Evolutionary conservation across 1,284 basidiomycete genomes (phyloP).

Genomic region (Fistulinella cinereoalba): DNA sequence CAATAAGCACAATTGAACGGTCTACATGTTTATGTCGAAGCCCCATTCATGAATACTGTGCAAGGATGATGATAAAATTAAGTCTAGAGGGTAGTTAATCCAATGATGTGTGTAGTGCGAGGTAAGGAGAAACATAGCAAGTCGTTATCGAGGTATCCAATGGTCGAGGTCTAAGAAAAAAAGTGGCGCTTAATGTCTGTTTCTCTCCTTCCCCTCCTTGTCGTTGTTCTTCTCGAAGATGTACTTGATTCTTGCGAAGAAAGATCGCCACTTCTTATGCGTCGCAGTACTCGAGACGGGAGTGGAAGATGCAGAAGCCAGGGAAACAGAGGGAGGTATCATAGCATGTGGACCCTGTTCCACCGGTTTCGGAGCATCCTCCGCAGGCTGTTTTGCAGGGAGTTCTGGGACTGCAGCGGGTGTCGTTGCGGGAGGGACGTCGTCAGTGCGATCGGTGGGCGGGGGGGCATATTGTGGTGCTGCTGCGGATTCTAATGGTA

Average conservation of each 20-base stretch:
- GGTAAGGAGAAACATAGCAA: constrained; percentile 16
- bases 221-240: constrained; percentile 40
- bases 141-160: constrained; percentile 16
- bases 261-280: constrained; percentile 43
- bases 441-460: not conserved
- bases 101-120: constrained; percentile 10
- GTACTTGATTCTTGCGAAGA: constrained; percentile 45
- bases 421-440: not conserved
- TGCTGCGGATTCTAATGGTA: constrained; percentile 4
- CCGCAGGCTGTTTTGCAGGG: constrained; percentile 1
- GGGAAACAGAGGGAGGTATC: not conserved
- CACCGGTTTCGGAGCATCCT: not conserved
- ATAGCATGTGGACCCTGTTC: not conserved
- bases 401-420: not conserved
- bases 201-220: constrained; percentile 19
- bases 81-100: constrained; percentile 16
- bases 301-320: constrained; percentile 4
- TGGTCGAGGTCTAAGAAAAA: not conserved
- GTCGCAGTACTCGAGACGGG: constrained; percentile 25
- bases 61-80: constrained; percentile 24
- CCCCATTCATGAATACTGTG: too few relatives aligned
- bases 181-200: constrained; percentile 12
- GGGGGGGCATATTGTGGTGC: not conserved
- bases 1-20: constrained; percentile 11
- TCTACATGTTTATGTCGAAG: constrained; percentile 10